Conservation (phyloP, 176 grass and related monocot genomes). For the Triticum dicoccoides region DNA sequence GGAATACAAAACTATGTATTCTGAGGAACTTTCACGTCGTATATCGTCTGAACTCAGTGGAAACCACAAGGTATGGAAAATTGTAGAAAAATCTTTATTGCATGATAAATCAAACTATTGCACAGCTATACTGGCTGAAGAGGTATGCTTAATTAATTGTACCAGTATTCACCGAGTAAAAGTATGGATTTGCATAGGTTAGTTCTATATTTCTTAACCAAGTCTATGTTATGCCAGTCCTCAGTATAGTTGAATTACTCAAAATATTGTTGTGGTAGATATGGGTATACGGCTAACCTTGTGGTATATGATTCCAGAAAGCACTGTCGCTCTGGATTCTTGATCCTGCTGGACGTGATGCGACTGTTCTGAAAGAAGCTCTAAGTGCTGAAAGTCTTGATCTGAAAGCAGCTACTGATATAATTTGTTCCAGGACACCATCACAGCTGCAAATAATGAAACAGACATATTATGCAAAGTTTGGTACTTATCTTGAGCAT, state of each 20-base stretch:
- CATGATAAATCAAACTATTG: slow-evolving; percentile 20
- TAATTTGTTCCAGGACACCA: slow-evolving; percentile 98
- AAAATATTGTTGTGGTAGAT: neutral
- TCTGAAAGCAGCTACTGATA: slow-evolving; percentile 74
- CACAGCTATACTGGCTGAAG: neutral
- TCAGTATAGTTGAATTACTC: slow-evolving; percentile 27
- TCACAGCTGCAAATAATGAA: slow-evolving; percentile 93
- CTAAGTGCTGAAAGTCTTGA: slow-evolving; percentile 60
- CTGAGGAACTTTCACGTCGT: slow-evolving; percentile 62
- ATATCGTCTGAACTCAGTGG: slow-evolving; percentile 89
- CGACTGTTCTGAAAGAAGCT: slow-evolving; percentile 71
- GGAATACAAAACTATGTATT: slow-evolving; percentile 90
- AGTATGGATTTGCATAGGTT: neutral
- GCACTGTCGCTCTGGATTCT: slow-evolving; percentile 90
- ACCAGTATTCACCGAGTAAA: neutral
- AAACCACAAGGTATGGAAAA: slow-evolving; percentile 57
- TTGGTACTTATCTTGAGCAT: slow-evolving; percentile 72
- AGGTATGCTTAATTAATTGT: neutral
- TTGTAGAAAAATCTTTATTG: slow-evolving; percentile 11
- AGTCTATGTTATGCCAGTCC: neutral
- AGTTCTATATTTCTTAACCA: neutral
- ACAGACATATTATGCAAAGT: slow-evolving; percentile 78
- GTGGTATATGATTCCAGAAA: slow-evolving; percentile 54
- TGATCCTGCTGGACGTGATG: slow-evolving; percentile 94
- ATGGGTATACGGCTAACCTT: slow-evolving; percentile 13